phyloP scores from a whole-genome alignment of 164 flowering plant species.

The Liquidambar formosana region DNA sequence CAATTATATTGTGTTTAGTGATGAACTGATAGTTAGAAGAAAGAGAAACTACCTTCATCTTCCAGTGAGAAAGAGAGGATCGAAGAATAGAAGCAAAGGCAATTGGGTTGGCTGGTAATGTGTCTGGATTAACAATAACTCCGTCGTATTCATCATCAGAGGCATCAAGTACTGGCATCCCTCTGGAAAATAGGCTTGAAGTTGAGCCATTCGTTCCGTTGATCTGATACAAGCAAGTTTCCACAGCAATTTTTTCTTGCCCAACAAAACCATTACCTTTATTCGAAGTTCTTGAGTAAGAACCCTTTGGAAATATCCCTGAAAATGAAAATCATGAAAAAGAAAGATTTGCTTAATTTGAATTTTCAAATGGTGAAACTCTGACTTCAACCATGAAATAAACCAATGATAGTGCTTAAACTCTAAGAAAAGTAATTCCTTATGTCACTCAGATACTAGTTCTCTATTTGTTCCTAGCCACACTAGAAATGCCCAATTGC shows the following conservation, averaged over 20 bases:
- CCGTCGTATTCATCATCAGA: constrained; percentile 80
- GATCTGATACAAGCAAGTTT: constrained; percentile 25
- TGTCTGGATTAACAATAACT: constrained; percentile 58
- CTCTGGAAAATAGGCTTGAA: constrained; percentile 22
- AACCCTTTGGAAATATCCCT: constrained; percentile 47
- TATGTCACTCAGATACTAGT: too few species aligned
- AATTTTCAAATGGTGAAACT: neutral
- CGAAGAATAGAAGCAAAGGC: constrained; percentile 56
- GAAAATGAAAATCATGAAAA: constrained; percentile 13
- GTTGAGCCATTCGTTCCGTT: constrained; percentile 40
- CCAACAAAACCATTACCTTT: constrained; percentile 30
- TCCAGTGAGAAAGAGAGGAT: constrained; percentile 73
- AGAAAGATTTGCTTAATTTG: neutral
- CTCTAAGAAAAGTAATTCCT: too few species aligned
- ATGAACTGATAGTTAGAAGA: neutral
- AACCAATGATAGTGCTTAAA: too few species aligned
- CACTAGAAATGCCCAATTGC: too few species aligned
- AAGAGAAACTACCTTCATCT: constrained; percentile 42
- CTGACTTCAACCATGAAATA: neutral
- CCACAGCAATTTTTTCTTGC: constrained; percentile 30
- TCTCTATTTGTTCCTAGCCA: too few species aligned
- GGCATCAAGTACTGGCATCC: constrained; percentile 44
- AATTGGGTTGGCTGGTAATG: constrained; percentile 55
- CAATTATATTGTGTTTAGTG: neutral
- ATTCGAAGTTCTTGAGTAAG: constrained; percentile 38